These are phyloP conservation scores for Talaromyces albobiverticillius DNA, from an alignment of 2,329 filamentous ascomycete species.

Conservation along the genomic window DNA sequence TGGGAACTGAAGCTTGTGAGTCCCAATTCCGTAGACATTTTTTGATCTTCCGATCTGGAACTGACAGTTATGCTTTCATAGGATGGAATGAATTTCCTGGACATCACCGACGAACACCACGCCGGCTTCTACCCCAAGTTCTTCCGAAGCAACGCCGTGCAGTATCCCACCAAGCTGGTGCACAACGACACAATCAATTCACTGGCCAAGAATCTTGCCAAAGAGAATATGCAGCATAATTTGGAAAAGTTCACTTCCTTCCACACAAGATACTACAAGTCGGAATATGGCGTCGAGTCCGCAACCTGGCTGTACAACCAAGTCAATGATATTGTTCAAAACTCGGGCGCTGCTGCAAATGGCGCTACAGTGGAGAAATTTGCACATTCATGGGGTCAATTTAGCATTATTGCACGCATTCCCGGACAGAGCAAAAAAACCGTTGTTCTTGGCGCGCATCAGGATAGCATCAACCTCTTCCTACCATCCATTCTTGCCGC, in stretches of 20 bases:
- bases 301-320: conserved; percentile 81
- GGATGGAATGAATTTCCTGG: conserved; percentile 87
- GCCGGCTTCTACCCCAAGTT: conserved; percentile 57
- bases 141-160: conserved; percentile 44
- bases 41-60: background rate
- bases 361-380: conserved; percentile 72
- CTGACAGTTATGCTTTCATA: conserved; percentile 32
- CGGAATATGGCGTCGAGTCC: conserved; percentile 69
- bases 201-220: conserved; percentile 67
- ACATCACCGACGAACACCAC: conserved; percentile 71
- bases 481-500: conserved; percentile 78
- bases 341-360: conserved; percentile 65
- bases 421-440: conserved; percentile 82
- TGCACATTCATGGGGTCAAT: conserved; percentile 81
- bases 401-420: conserved; percentile 86
- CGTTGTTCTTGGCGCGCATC: conserved; percentile 84
- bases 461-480: conserved; percentile 93
- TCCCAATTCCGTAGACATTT: background rate
- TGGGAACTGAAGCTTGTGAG: conserved; percentile 79
- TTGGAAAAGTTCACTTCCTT: conserved; percentile 67
- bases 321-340: conserved; percentile 68
- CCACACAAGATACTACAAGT: conserved; percentile 59
- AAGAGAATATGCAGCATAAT: conserved; percentile 72
- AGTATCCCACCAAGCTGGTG: conserved; percentile 65
- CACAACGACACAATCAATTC: conserved; percentile 65